A percentile compares a stretch with the other conserved stretches of the same genome.
These are phyloP conservation scores for Diaporthe sp. DNA, from an alignment of 2,329 filamentous ascomycete genomes.

Conservation along the genomic window DNA sequence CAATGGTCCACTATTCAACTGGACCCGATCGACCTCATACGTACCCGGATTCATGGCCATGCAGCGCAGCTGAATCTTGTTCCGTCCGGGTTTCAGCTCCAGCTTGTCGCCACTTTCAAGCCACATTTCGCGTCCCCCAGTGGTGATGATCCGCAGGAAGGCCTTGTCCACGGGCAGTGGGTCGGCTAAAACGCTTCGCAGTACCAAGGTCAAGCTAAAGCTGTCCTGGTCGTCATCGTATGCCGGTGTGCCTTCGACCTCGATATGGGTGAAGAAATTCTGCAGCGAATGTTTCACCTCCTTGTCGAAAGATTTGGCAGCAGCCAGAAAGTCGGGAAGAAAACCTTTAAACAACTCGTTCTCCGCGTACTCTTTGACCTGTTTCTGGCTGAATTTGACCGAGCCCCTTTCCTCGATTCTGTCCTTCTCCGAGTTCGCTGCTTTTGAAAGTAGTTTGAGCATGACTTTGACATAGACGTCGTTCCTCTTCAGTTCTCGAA, in stretches of 20 bases:
- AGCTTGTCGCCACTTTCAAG: slow-evolving; percentile 51
- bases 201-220: slow-evolving; percentile 76
- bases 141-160: slow-evolving; percentile 73
- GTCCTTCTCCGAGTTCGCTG: slow-evolving; percentile 68
- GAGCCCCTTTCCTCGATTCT: slow-evolving; percentile 56
- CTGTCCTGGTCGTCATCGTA: slow-evolving; percentile 82
- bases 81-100: slow-evolving; percentile 68
- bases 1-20: slow-evolving; percentile 74
- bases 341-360: slow-evolving; percentile 60
- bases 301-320: slow-evolving; percentile 60
- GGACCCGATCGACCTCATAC: slow-evolving; percentile 81
- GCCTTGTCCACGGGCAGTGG: slow-evolving; percentile 75
- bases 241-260: slow-evolving; percentile 75
- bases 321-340: slow-evolving; percentile 61
- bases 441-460: slow-evolving; percentile 80
- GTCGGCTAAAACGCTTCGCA: slow-evolving; percentile 81
- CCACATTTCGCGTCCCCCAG: slow-evolving; percentile 70
- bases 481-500: slow-evolving; percentile 80
- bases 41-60: slow-evolving; percentile 76
- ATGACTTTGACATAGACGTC: slow-evolving; percentile 85
- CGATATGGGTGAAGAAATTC: slow-evolving; percentile 80
- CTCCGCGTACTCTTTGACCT: slow-evolving; percentile 49
- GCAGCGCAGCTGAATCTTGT: slow-evolving; percentile 58
- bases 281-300: slow-evolving; percentile 78
- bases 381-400: slow-evolving; percentile 48